A percentile compares a stretch with the other conserved stretches of the same genome.
These are phyloP conservation scores for Tetrapyrgos nigripes DNA, from an alignment of 1,284 basidiomycete genomes.

Conservation along the genomic window DNA sequence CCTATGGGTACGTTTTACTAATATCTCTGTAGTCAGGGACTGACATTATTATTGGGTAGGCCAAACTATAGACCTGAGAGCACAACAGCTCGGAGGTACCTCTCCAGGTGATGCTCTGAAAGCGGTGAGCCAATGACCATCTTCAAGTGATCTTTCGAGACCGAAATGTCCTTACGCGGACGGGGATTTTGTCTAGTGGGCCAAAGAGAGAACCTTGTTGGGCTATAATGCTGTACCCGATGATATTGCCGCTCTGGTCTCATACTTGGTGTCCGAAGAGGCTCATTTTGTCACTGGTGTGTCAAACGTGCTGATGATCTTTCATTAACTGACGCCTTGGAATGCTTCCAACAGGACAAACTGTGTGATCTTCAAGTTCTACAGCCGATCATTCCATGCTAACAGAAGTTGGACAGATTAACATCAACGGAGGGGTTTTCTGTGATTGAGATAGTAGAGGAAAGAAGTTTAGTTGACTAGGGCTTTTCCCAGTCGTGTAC, in stretches of 20 bases:
- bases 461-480: too few species aligned
- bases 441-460: too few species aligned
- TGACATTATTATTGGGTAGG: not conserved
- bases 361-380: too few species aligned
- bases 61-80: not conserved
- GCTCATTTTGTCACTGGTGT: not conserved
- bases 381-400: too few species aligned
- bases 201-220: slow-evolving; percentile 16
- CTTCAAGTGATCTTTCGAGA: too few species aligned
- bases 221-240: slow-evolving; percentile 8
- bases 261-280: not conserved
- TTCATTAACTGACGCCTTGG: too few species aligned
- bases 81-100: not conserved
- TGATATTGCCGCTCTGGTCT: not conserved
- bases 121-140: not conserved
- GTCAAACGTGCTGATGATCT: too few species aligned
- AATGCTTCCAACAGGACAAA: too few species aligned
- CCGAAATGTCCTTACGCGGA: not conserved
- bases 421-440: too few species aligned
- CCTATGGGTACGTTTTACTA: not conserved
- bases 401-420: too few species aligned
- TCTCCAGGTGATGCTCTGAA: not conserved
- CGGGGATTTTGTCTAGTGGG: slow-evolving; percentile 14
- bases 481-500: too few species aligned
- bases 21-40: too few species aligned